Conservation (phyloP, 805 yeast genomes). For the Zygosaccharomyces gambellarensis region DNA sequence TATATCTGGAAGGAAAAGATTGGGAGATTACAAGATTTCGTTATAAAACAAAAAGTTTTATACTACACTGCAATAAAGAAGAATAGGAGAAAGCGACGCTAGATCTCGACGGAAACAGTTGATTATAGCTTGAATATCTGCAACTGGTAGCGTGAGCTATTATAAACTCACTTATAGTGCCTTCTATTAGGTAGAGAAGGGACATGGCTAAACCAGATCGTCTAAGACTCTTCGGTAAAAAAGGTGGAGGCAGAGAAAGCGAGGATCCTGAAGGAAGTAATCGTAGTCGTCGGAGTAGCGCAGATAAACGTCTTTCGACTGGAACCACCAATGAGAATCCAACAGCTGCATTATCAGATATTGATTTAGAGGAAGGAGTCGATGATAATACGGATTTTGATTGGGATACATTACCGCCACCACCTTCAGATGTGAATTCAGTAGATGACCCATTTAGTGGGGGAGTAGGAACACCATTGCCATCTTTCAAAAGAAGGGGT, state of each 20-base stretch:
- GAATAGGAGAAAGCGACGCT: too few species aligned
- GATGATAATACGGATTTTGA: slow-evolving; percentile 12
- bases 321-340: background rate
- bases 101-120: too few species aligned
- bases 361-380: background rate
- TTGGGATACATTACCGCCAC: background rate
- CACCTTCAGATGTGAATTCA: background rate
- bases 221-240: background rate
- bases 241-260: background rate
- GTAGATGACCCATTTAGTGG: background rate
- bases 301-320: background rate
- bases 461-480: slow-evolving; percentile 5
- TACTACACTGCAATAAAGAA: too few species aligned
- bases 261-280: background rate
- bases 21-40: too few species aligned
- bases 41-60: too few species aligned
- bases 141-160: too few species aligned
- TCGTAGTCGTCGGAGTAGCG: background rate
- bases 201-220: background rate
- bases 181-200: background rate
- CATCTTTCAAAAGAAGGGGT: slow-evolving; percentile 11
- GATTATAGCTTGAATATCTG: too few species aligned
- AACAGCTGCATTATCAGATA: background rate
- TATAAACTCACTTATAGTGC: too few species aligned
- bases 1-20: too few species aligned